Conservation (phyloP, 139 green algal genomes). For the Yamagishiella unicocca region DNA sequence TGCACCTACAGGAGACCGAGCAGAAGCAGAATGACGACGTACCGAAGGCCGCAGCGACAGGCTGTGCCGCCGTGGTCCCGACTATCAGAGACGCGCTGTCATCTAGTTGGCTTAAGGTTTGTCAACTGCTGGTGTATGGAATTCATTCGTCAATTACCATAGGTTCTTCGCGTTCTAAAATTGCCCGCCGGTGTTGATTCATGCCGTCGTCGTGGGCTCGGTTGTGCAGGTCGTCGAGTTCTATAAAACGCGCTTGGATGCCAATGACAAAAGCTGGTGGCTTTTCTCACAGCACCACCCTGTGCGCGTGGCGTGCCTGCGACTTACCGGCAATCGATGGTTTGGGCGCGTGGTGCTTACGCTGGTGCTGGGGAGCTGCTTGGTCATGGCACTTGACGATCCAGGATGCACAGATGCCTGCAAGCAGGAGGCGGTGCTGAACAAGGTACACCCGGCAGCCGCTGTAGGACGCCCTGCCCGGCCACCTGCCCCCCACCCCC, state of each 20-base stretch:
- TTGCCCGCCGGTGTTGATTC: neutral
- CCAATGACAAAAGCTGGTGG: conserved; percentile 47
- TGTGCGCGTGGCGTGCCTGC: conserved; percentile 20
- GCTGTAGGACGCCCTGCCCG: neutral
- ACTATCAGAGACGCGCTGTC: neutral
- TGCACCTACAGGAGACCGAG: neutral
- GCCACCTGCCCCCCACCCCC: neutral
- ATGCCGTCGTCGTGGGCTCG: no score
- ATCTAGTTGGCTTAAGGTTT: neutral
- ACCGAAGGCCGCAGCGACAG: neutral
- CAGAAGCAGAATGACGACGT: neutral
- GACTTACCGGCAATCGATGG: conserved; percentile 6
- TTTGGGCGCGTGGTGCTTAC: conserved; percentile 49
- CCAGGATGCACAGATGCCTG: conserved; percentile 36
- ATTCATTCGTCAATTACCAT: neutral
- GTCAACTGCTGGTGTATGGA: neutral
- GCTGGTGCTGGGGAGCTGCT: conserved; percentile 55
- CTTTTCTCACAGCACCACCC: conserved; percentile 41
- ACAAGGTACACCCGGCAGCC: conserved; percentile 7
- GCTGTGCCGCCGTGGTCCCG: neutral
- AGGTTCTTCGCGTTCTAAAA: neutral
- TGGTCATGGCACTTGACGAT: conserved; percentile 50
- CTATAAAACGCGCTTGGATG: neutral
- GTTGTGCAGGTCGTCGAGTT: neutral
- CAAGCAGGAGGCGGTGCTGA: conserved; percentile 14